Evolutionary conservation across 1,139 yeast genomes (phyloP), one percentile per base, ranked within the genome.

Genomic region (Pichia sp.): DNA sequence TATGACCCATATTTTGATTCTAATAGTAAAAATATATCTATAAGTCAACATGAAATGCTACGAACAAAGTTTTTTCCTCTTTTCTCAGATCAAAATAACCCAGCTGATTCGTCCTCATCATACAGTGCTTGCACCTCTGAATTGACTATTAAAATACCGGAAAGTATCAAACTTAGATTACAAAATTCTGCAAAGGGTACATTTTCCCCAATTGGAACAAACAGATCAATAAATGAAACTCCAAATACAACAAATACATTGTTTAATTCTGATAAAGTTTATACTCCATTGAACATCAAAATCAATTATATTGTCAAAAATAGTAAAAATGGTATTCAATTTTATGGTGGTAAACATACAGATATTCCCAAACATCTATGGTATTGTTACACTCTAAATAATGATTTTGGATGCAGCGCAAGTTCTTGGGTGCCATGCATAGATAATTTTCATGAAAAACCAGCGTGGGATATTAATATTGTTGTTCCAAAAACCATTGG

Each of bases 391-490:
- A 90, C 98, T 0, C 72, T 78, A 1, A 90, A 92, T 58, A 73
- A 87, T 4, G 90, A 87, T 27, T 67, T 80, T 40, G 89, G 89
- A 23, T 73, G 85, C 8, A 79, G 95, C 12, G 86, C 97, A 0
- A 86, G 96, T 2, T 82, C 89, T 23, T 94, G 99, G 98, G 85
- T 92, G 39, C 99, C 99, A 0, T 94, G 98, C 60, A 73, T 92
- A 5, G 97, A 94, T 55, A 87, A 85, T 40, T 63, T 89, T 32
- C 84, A 92, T 78, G 97, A 89, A 55, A 77, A 89, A 49, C 83
- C 86, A 39, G 85, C 97, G 0, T 94, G 98, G 98, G 89, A 90
- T 49, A 63, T 94, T 16, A 95, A 87, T 56, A 70, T 94, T 16
- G 78, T 82, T 50, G 79, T 87, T 1, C 96, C 97, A 0, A 74